These are phyloP conservation scores for Nasturtium officinale DNA, from an alignment of 345 rosid species.

Conservation along the genomic window DNA sequence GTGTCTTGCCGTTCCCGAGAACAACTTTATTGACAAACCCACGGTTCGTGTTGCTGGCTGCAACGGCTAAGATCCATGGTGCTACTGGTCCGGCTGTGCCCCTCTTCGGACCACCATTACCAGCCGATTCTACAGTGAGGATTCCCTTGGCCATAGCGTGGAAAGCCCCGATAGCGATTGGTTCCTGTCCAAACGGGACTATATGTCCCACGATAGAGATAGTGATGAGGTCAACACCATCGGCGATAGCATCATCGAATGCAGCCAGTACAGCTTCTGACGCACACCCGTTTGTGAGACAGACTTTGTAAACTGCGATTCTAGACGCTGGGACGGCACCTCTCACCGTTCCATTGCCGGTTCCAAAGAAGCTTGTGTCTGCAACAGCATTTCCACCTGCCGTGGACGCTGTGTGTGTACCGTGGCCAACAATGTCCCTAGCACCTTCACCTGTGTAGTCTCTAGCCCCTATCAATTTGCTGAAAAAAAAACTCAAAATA, in stretches of 20 bases:
- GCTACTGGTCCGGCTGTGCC: constrained; percentile 17
- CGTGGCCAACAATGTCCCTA: constrained; percentile 33
- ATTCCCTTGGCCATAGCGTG: constrained; percentile 56
- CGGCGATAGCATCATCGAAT: constrained; percentile 52
- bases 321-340: constrained; percentile 58
- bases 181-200: constrained; percentile 30
- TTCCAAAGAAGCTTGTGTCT: constrained; percentile 45
- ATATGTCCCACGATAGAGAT: constrained; percentile 47
- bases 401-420: constrained; percentile 62
- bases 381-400: constrained; percentile 53
- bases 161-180: constrained; percentile 54
- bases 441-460: constrained; percentile 30
- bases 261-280: constrained; percentile 36
- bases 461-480: constrained; percentile 39
- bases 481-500: background rate
- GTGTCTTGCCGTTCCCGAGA: constrained; percentile 48
- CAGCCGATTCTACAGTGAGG: constrained; percentile 46
- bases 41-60: constrained; percentile 55
- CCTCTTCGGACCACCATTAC: constrained; percentile 40
- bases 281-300: background rate
- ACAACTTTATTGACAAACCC: constrained; percentile 40
- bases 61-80: constrained; percentile 49
- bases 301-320: constrained; percentile 50
- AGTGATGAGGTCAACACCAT: constrained; percentile 54
- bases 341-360: constrained; percentile 51